phyloP scores from a whole-genome alignment of 306 rosid species.

The Lotus japonicus region DNA sequence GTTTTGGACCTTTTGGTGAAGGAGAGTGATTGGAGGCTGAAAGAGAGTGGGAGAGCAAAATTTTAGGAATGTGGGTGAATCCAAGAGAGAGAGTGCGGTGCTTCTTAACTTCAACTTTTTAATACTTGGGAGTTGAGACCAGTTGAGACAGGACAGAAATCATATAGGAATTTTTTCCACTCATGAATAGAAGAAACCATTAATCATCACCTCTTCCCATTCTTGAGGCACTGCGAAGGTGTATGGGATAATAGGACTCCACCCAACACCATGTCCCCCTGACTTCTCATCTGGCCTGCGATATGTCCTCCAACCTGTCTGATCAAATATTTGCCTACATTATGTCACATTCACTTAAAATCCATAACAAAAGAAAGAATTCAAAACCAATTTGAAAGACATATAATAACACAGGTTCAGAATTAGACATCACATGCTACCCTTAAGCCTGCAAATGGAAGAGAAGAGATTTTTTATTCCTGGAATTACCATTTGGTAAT shows the following conservation, averaged over 20 bases:
- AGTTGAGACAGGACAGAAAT: slow-evolving; percentile 10
- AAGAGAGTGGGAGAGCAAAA: too few species aligned
- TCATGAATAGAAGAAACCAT: background rate
- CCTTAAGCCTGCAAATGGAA: background rate
- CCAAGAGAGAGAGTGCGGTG: too few species aligned
- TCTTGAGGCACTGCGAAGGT: slow-evolving; percentile 73
- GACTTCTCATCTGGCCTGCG: slow-evolving; percentile 98
- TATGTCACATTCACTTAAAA: slow-evolving; percentile 20
- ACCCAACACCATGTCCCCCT: slow-evolving; percentile 99
- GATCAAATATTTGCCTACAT: slow-evolving; percentile 44
- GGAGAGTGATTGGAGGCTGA: too few species aligned
- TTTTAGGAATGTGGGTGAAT: too few species aligned
- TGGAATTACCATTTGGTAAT: background rate
- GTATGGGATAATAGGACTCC: slow-evolving; percentile 99
- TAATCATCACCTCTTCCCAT: slow-evolving; percentile 79
- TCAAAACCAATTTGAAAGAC: background rate
- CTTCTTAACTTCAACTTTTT: too few species aligned
- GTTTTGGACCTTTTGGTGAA: too few species aligned
- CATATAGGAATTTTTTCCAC: background rate
- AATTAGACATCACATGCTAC: background rate
- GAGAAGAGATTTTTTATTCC: background rate
- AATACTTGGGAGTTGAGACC: background rate
- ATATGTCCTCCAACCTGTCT: slow-evolving; percentile 99
- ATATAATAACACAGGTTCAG: background rate
- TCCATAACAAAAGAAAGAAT: background rate